phyloP scores from a whole-genome alignment of 768 basidiomycete species.

The Leucocoprinus birnbaumii region DNA sequence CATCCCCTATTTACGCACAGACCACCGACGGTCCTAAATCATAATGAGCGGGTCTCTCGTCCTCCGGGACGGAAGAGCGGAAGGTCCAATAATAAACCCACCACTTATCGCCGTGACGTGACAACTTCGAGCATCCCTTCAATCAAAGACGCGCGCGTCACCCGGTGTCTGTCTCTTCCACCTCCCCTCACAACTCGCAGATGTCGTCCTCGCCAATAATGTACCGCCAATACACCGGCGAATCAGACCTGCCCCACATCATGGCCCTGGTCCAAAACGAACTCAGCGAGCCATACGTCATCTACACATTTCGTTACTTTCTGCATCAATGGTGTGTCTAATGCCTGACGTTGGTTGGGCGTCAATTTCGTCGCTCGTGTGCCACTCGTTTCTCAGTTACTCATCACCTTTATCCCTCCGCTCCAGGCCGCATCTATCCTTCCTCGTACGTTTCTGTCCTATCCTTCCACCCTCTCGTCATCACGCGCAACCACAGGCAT shows the following conservation, averaged over 20 bases:
- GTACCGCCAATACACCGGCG: constrained; percentile 76
- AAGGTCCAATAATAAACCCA: too few relatives aligned
- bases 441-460: constrained; percentile 47
- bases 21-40: background rate
- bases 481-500: constrained; percentile 51
- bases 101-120: background rate
- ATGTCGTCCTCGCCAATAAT: constrained; percentile 33
- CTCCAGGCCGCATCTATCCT: constrained; percentile 86
- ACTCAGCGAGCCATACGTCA: constrained; percentile 93
- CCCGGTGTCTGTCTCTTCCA: constrained; percentile 16
- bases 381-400: constrained; percentile 19
- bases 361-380: constrained; percentile 23
- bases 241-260: constrained; percentile 77
- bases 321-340: constrained; percentile 86
- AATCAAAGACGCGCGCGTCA: background rate
- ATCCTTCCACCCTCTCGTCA: background rate
- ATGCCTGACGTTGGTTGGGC: background rate
- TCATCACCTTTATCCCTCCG: constrained; percentile 15
- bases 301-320: constrained; percentile 97
- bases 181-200: constrained; percentile 8
- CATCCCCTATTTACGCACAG: too few relatives aligned
- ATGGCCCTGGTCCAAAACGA: constrained; percentile 89
- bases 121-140: background rate
- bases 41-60: constrained; percentile 2
- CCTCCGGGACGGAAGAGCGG: too few relatives aligned